These are phyloP conservation scores for Salvia rosmarinus DNA, from an alignment of 257 asterid genomes.

Conservation along the genomic window DNA sequence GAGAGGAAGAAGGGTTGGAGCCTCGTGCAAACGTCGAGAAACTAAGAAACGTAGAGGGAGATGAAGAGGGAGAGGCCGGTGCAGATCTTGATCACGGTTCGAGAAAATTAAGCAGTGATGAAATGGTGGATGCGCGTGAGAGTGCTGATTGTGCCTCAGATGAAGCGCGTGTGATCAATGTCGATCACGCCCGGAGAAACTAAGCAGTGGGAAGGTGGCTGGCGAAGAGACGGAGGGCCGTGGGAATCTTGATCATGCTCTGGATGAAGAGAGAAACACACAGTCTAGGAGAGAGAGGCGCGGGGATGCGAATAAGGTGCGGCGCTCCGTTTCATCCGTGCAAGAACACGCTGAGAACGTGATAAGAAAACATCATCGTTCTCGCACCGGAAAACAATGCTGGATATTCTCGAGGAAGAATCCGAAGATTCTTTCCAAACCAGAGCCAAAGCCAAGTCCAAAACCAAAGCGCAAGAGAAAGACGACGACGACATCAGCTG, in stretches of 20 bases:
- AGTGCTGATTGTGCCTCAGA: not conserved
- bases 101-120: constrained; percentile 37
- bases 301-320: constrained; percentile 37
- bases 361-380: constrained; percentile 11
- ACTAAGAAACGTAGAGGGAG: constrained; percentile 36
- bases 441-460: not conserved
- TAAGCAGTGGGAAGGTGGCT: constrained; percentile 11
- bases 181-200: no score
- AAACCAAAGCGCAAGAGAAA: constrained; percentile 17
- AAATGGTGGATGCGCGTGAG: not conserved
- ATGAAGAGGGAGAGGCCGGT: constrained; percentile 43
- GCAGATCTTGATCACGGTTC: constrained; percentile 37
- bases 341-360: not conserved
- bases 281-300: constrained; percentile 3
- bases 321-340: constrained; percentile 19
- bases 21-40: constrained; percentile 8
- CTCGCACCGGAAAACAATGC: constrained; percentile 19
- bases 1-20: not conserved
- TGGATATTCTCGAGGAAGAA: not conserved
- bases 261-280: not conserved
- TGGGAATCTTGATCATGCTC: not conserved
- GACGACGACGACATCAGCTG: constrained; percentile 52
- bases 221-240: constrained; percentile 12
- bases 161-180: no score
- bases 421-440: not conserved